A percentile compares a stretch with the other conserved stretches of the same genome.
Conservation (phyloP, 2,329 filamentous ascomycete species). For the Sclerotinia nivalis region DNA sequence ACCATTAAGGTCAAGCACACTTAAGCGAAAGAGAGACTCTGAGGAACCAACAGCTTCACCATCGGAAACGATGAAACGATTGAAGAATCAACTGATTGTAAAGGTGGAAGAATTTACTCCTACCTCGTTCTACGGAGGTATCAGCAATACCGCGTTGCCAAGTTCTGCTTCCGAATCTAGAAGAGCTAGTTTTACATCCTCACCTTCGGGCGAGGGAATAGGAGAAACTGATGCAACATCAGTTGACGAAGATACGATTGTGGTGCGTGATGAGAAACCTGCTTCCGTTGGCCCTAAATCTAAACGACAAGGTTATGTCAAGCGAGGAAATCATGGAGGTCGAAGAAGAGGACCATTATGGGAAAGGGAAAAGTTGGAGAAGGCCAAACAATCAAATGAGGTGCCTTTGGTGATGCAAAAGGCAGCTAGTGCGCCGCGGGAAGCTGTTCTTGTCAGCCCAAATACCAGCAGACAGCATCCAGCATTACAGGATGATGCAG, state of each 20-base stretch:
- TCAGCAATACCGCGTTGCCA: constrained; percentile 25
- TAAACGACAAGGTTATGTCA: constrained; percentile 9
- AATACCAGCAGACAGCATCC: constrained; percentile 3
- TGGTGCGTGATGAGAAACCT: constrained; percentile 28
- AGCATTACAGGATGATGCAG: constrained; percentile 20
- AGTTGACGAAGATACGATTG: constrained; percentile 41
- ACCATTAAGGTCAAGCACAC: constrained; percentile 7
- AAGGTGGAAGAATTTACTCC: constrained; percentile 26
- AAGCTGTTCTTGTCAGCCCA: constrained; percentile 6
- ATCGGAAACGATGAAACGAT: constrained; percentile 21
- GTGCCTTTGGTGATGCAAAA: neutral
- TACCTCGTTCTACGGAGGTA: neutral
- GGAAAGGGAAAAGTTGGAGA: constrained; percentile 22
- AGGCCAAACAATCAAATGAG: neutral
- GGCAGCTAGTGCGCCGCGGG: neutral
- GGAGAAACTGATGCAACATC: constrained; percentile 40
- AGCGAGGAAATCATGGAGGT: constrained; percentile 19
- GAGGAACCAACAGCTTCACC: constrained; percentile 25
- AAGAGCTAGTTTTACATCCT: constrained; percentile 22
- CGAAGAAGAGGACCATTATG: constrained; percentile 21
- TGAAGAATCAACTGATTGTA: constrained; percentile 12
- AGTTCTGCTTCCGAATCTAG: constrained; percentile 25
- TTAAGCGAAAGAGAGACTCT: constrained; percentile 35
- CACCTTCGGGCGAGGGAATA: constrained; percentile 29
- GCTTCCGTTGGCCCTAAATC: constrained; percentile 16